Conservation (phyloP, 352 stramenopile species). For the Globisporangium paddicum region DNA sequence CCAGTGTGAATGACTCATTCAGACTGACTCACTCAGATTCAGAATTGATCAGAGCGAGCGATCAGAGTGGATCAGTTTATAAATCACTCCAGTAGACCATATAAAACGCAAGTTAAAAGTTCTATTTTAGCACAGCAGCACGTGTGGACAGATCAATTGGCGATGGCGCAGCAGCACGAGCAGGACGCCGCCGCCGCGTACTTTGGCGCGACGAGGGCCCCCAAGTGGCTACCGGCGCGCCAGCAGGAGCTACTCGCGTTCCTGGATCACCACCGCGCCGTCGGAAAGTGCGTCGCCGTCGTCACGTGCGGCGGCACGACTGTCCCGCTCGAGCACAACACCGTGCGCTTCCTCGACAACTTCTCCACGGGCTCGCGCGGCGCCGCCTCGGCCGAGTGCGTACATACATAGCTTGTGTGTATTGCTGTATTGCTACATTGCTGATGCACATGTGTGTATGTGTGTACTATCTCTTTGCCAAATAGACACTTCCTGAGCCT, state of each 20-base stretch:
- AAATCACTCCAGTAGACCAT: no score
- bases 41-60: no score
- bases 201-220: conserved; percentile 44
- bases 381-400: conserved; percentile 69
- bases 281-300: conserved; percentile 86
- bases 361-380: conserved; percentile 94
- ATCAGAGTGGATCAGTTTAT: no score
- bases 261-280: conserved; percentile 52
- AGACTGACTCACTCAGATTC: no score
- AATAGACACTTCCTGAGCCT: conserved; percentile 86
- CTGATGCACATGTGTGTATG: neutral
- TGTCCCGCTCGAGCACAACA: conserved; percentile 93
- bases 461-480: neutral
- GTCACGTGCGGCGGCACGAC: conserved; percentile 96
- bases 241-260: conserved; percentile 50
- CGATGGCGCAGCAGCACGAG: conserved; percentile 7
- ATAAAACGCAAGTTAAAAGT: no score
- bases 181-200: conserved; percentile 34
- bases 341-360: conserved; percentile 97
- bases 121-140: no score
- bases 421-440: no score
- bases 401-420: conserved; percentile 4
- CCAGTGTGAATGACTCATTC: no score
- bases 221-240: conserved; percentile 26
- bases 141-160: neutral